Evolutionary conservation across 768 basidiomycete genomes (phyloP), one percentile per base, ranked within the genome.

Genomic region (Panaeolus papilionaceus): DNA sequence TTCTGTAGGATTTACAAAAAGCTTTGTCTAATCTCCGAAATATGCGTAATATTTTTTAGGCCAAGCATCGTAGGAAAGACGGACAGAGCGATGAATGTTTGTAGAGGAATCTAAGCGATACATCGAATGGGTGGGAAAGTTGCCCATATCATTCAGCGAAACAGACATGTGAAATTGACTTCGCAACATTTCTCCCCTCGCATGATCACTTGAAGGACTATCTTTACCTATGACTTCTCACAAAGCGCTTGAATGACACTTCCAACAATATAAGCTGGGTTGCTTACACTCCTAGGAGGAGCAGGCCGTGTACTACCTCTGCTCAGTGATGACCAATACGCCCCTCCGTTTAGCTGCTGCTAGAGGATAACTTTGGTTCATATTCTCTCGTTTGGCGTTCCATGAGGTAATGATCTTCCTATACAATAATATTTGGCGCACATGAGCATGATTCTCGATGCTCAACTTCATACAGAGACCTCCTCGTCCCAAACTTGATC

Each of bases 101-200:
- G 47, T 23, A 23, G 47, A 23, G 20, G 47, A 8, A 23, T 58
- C 26, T 58, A 58, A 28, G 54, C 26, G 54, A 14, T 33, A 58
- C 1, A 58, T 33, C 11, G 54, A 23, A 18, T 16, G 28, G 28
- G 54, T 58, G 54, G 54, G 54, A 58, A 33, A 12, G 28, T 37
- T 6, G 33, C 3, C 20, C 28, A 33, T 20, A n/a, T 23, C 28
- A 33, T 51, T n/a, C 20, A 20, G 47, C 18, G 4, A 51, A n/a
- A 33, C 33, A 28, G 33, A 58, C 54, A 58, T 58, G 54, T 58
- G 54, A 58, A 33, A 28, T 58, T 28, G 33, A 58, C 54, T 58
- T 10, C 16, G 28, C 16, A 58, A 11, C 54, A 58, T 58, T 58
- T 9, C 26, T 33, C 54, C 54, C 54, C 10, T 58, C 54, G 33